Conservation (phyloP, 2,329 filamentous ascomycete genomes). For the Acarospora socialis region DNA sequence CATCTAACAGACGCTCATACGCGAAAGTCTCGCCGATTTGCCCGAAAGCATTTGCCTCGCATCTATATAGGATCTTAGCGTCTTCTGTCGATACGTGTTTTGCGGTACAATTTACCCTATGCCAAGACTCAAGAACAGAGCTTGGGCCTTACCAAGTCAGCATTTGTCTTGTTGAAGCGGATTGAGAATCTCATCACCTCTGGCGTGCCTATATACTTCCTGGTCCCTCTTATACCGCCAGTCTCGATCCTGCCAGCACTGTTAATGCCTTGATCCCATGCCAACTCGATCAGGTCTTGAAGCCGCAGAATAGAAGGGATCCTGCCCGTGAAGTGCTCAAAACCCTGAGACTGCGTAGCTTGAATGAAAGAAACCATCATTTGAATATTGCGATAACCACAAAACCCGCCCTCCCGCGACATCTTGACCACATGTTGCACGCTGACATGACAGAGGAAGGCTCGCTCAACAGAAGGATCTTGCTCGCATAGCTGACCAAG, state of each 20-base stretch:
- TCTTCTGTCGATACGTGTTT: too few species aligned
- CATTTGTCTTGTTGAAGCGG: slow-evolving; percentile 9
- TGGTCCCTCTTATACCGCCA: slow-evolving; percentile 70
- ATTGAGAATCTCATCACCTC: slow-evolving; percentile 41
- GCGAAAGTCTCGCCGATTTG: slow-evolving; percentile 31
- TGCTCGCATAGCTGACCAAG: slow-evolving; percentile 50
- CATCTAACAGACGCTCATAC: slow-evolving; percentile 45
- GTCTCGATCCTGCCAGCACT: slow-evolving; percentile 61
- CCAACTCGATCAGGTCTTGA: slow-evolving; percentile 73
- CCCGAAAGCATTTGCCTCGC: slow-evolving; percentile 47
- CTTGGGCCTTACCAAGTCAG: slow-evolving; percentile 48
- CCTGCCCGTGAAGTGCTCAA: slow-evolving; percentile 42
- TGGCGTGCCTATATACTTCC: slow-evolving; percentile 90
- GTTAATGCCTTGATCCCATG: slow-evolving; percentile 80
- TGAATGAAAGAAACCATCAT: slow-evolving; percentile 72
- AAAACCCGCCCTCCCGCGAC: slow-evolving; percentile 75
- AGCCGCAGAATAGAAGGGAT: slow-evolving; percentile 68
- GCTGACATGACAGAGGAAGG: slow-evolving; percentile 64
- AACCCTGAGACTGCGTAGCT: slow-evolving; percentile 40
- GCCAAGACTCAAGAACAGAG: slow-evolving; percentile 55
- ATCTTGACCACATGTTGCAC: slow-evolving; percentile 74
- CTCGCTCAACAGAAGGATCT: slow-evolving; percentile 49
- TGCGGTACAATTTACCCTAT: slow-evolving; percentile 42
- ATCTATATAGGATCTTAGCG: slow-evolving; percentile 28
- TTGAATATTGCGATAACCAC: slow-evolving; percentile 90